Evolutionary conservation across 352 stramenopile genomes (phyloP), one percentile per base, ranked within the genome.

Genomic region (Blastocystis sp.): DNA sequence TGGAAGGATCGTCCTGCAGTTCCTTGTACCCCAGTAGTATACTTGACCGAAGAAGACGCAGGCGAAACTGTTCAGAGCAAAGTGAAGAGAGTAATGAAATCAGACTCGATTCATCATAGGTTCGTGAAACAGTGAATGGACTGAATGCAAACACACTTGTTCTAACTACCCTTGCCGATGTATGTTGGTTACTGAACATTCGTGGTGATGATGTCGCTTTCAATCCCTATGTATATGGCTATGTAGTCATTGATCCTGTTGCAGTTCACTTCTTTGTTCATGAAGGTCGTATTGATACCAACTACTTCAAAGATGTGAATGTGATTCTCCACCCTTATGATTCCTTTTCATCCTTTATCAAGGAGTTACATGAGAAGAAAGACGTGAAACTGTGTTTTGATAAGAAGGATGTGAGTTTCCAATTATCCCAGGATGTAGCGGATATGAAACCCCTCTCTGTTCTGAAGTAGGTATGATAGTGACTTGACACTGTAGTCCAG

Each of bases 161-260:
- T 15, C 93, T 99, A 73, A 95, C 94, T 33, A 95, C 96, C 4
- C 93, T 99, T 7, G 96, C 99, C 90, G 97, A 99, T 90, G 96
- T 97, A 42, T 94, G 94, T 44, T 92, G 90, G 90, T 93, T 99
- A 2, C 94, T 99, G 80, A 99, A 99, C 92, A 94, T 99, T 40
- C 94, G 97, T 33, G 97, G 96, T 79, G 94, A 93, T 62, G 97
- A 99, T 91, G 93, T 99, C 80, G 93, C 96, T 88, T 98, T 96
- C 89, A 99, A 98, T 91, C 97, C 97, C 6, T 95, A 99, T 4
- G 95, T 98, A 90, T 98, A 96, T 90, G 94, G 95, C 35, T 99
- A 99, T 91, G 95, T 94, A 3, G 91, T 98, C 30, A 93, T 99
- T 48, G 97, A 95, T 9, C 79, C 92, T 4, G 93, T 98, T 84